phyloP scores from a whole-genome alignment of 1,284 basidiomycete genomes.

The Moesziomyces antarcticus region DNA sequence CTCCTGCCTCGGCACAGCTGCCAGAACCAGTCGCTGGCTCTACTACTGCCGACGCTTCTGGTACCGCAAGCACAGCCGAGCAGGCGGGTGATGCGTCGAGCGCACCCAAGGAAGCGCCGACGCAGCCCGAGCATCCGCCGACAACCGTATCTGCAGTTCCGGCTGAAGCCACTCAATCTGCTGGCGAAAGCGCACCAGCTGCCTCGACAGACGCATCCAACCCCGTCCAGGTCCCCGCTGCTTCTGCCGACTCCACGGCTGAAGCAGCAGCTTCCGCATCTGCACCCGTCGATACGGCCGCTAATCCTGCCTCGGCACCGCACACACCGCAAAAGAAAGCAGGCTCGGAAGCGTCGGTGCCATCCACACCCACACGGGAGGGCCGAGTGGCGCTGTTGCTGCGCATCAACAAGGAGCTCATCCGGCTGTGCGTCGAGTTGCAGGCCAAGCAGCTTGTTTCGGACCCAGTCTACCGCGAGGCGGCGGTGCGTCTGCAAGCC shows the following conservation, averaged over 20 bases:
- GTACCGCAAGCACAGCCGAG: too few species aligned
- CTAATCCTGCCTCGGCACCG: neutral
- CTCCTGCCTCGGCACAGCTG: neutral
- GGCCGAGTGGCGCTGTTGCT: slow-evolving; percentile 44
- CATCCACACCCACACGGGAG: slow-evolving; percentile 33
- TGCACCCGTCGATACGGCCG: too few species aligned
- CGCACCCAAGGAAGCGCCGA: neutral
- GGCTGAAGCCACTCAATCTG: neutral
- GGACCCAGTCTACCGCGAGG: slow-evolving; percentile 48
- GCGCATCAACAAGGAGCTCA: slow-evolving; percentile 62
- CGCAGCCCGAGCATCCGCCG: neutral
- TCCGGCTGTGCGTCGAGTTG: slow-evolving; percentile 54
- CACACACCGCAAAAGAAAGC: slow-evolving; percentile 25
- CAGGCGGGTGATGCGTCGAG: neutral
- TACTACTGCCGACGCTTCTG: too few species aligned
- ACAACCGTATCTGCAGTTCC: neutral
- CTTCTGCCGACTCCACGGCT: too few species aligned
- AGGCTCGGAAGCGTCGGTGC: slow-evolving; percentile 4
- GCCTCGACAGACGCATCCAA: too few species aligned
- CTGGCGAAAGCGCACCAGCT: too few species aligned
- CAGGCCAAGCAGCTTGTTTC: slow-evolving; percentile 36
- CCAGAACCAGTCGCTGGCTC: neutral
- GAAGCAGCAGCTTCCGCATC: too few species aligned
- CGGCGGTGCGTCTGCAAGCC: slow-evolving; percentile 46
- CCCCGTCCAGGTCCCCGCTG: too few species aligned